Conservation (phyloP, 495 filamentous ascomycete species). For the Talaromyces proteolyticus region DNA sequence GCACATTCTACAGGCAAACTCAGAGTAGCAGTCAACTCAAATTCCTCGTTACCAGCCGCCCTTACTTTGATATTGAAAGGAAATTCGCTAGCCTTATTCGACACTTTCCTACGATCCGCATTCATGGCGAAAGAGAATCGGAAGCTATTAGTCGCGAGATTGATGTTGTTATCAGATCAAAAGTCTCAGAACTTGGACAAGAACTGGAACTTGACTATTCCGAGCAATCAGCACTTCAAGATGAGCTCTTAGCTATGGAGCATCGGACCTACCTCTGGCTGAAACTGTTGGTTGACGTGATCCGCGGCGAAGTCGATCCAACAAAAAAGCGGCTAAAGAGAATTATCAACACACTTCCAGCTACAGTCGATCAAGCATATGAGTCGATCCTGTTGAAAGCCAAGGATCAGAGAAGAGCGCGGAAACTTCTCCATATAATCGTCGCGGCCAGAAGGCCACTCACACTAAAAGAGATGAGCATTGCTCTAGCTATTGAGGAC, state of each 20-base stretch:
- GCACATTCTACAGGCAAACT: neutral
- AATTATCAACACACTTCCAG: no score
- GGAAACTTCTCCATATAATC: slow-evolving; percentile 29
- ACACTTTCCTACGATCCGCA: slow-evolving; percentile 26
- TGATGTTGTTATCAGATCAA: no score
- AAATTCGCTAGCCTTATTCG: slow-evolving; percentile 19
- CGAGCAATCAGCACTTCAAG: no score
- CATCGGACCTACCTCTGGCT: no score
- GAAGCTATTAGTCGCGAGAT: slow-evolving; percentile 38
- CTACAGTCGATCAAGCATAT: slow-evolving; percentile 32
- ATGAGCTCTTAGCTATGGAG: no score
- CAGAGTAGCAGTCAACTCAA: slow-evolving; percentile 16
- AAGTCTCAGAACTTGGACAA: no score
- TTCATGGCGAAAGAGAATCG: slow-evolving; percentile 15
- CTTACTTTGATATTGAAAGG: slow-evolving; percentile 23
- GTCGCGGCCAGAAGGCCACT: slow-evolving; percentile 31
- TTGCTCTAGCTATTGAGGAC: slow-evolving; percentile 19
- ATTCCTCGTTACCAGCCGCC: slow-evolving; percentile 46
- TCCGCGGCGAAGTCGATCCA: no score
- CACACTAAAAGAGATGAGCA: slow-evolving; percentile 30
- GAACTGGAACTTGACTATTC: no score
- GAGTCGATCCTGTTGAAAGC: slow-evolving; percentile 29
- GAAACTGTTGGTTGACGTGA: no score
- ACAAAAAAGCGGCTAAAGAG: no score
- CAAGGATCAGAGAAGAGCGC: slow-evolving; percentile 16